Evolutionary conservation across 495 filamentous ascomycete genomes (phyloP).

Genomic region (Lepraria neglecta): DNA sequence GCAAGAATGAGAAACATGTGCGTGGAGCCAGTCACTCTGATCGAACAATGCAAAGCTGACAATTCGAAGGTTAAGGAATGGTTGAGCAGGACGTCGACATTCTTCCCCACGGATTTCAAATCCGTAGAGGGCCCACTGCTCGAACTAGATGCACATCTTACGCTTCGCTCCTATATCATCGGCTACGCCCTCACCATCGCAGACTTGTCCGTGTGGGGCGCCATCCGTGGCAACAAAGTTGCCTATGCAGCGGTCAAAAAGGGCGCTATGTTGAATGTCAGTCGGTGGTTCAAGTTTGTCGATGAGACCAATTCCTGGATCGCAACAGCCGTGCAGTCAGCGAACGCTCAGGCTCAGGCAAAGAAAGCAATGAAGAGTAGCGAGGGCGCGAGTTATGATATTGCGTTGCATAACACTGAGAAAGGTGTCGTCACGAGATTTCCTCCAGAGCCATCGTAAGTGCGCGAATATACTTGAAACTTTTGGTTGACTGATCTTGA

Average conservation of each 20-base stretch:
- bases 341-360: slow-evolving; percentile 39
- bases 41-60: slow-evolving; percentile 10
- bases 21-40: not conserved
- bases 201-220: slow-evolving; percentile 79
- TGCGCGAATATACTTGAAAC: slow-evolving; percentile 10
- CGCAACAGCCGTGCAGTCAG: slow-evolving; percentile 30
- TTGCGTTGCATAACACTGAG: slow-evolving; percentile 78
- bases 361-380: slow-evolving; percentile 71
- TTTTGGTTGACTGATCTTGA: slow-evolving; percentile 16
- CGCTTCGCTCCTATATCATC: slow-evolving; percentile 76
- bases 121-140: slow-evolving; percentile 65
- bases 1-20: slow-evolving; percentile 36
- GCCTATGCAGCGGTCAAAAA: slow-evolving; percentile 74
- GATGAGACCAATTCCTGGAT: slow-evolving; percentile 68
- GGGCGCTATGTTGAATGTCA: slow-evolving; percentile 67
- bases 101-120: slow-evolving; percentile 68
- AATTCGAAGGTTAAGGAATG: slow-evolving; percentile 47
- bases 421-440: slow-evolving; percentile 93
- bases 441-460: slow-evolving; percentile 89
- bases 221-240: slow-evolving; percentile 79
- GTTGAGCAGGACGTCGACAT: slow-evolving; percentile 44
- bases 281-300: slow-evolving; percentile 83
- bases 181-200: slow-evolving; percentile 73
- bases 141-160: slow-evolving; percentile 78
- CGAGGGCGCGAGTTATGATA: slow-evolving; percentile 83